A percentile compares a stretch with the other conserved stretches of the same genome.
Conservation (phyloP, 1,139 yeast genomes). For the Nakaseomyces bracarensis region DNA sequence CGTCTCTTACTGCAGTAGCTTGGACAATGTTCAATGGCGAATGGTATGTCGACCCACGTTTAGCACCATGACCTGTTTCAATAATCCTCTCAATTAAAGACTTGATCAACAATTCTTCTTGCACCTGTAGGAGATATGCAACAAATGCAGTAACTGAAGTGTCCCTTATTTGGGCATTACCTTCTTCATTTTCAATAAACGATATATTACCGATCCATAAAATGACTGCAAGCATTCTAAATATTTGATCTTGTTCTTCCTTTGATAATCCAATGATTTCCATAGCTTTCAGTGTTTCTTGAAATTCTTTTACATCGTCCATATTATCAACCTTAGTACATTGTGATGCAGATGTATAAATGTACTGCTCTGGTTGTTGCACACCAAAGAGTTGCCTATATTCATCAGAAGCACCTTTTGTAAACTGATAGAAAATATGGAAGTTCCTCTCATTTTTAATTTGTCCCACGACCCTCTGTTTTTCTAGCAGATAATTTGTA, state of each 20-base stretch:
- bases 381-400: slow-evolving; percentile 82
- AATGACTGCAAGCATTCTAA: slow-evolving; percentile 74
- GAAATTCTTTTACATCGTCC: slow-evolving; percentile 71
- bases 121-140: slow-evolving; percentile 82
- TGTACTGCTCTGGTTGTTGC: slow-evolving; percentile 87
- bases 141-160: slow-evolving; percentile 86
- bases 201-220: slow-evolving; percentile 93
- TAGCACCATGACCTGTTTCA: slow-evolving; percentile 83
- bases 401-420: slow-evolving; percentile 80
- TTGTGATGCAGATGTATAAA: slow-evolving; percentile 79
- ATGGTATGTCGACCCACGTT: slow-evolving; percentile 88
- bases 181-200: slow-evolving; percentile 78
- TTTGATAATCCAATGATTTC: slow-evolving; percentile 71
- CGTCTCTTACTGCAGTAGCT: slow-evolving; percentile 91
- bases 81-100: slow-evolving; percentile 73
- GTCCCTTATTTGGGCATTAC: slow-evolving; percentile 76
- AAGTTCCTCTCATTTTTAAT: slow-evolving; percentile 88
- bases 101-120: slow-evolving; percentile 55
- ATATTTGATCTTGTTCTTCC: slow-evolving; percentile 82
- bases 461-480: slow-evolving; percentile 92
- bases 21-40: slow-evolving; percentile 88
- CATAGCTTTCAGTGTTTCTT: slow-evolving; percentile 83
- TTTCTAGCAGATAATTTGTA: slow-evolving; percentile 88
- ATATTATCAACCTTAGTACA: slow-evolving; percentile 83
- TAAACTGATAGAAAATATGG: slow-evolving; percentile 93